phyloP scores from a whole-genome alignment of 768 basidiomycete genomes.

The Sarcomyxa edulis region DNA sequence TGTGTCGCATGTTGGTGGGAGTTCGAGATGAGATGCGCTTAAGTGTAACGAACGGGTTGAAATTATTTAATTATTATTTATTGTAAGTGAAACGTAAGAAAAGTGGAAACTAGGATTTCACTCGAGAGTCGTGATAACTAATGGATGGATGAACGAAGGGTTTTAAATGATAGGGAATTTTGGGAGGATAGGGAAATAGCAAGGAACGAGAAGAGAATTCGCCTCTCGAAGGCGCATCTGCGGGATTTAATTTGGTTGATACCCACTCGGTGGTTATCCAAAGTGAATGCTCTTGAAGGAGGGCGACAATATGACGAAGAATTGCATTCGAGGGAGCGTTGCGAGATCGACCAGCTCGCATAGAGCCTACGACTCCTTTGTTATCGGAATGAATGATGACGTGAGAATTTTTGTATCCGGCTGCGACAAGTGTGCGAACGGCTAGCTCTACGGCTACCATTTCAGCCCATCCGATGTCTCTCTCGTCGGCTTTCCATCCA shows the following conservation, averaged over 20 bases:
- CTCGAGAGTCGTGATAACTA: neutral
- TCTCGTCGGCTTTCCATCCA: conserved; percentile 10
- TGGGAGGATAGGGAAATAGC: neutral
- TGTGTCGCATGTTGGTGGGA: too few relatives aligned
- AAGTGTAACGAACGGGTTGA: neutral
- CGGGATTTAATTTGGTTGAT: neutral
- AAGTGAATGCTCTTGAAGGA: neutral
- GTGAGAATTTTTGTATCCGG: conserved; percentile 5
- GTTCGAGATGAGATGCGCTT: too few relatives aligned
- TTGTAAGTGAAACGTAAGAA: neutral
- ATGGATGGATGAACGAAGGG: neutral
- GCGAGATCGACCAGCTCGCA: neutral
- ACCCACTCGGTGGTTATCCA: neutral
- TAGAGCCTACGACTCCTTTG: conserved; percentile 21
- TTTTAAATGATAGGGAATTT: neutral
- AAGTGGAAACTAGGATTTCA: neutral
- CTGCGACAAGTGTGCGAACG: conserved; percentile 9
- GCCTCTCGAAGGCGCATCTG: conserved; percentile 2
- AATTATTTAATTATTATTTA: neutral
- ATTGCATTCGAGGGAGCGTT: conserved; percentile 1
- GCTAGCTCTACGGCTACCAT: conserved; percentile 18
- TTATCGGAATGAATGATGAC: conserved; percentile 22
- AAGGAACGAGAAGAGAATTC: neutral
- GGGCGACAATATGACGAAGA: neutral
- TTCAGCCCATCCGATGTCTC: conserved; percentile 22